phyloP scores from a whole-genome alignment of 768 basidiomycete genomes.

The Terana coerulea region DNA sequence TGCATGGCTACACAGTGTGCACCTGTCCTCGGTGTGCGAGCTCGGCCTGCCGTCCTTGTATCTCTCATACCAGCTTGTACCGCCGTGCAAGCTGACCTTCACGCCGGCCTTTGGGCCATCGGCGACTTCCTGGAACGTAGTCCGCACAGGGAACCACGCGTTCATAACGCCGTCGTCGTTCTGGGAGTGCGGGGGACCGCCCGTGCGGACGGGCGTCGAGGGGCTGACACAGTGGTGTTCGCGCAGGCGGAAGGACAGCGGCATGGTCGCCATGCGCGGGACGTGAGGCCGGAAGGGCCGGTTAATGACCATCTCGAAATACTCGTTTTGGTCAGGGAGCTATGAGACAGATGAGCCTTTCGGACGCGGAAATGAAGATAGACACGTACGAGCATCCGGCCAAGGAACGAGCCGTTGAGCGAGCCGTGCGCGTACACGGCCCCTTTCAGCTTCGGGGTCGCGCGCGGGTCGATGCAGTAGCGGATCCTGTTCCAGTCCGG shows the following conservation, averaged over 20 bases:
- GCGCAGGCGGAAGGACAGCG: conserved; percentile 53
- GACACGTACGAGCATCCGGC: conserved; percentile 53
- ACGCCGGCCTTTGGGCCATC: conserved; percentile 1
- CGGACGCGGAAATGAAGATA: neutral
- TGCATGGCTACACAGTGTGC: conserved; percentile 15
- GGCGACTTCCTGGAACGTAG: neutral
- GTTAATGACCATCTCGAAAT: conserved; percentile 25
- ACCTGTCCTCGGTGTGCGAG: conserved; percentile 40
- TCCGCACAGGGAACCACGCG: conserved; percentile 35
- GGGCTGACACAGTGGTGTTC: conserved; percentile 52
- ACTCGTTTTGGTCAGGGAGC: conserved; percentile 31
- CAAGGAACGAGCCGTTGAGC: conserved; percentile 58
- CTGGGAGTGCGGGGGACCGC: conserved; percentile 6
- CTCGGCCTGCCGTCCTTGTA: conserved; percentile 35
- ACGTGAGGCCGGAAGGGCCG: conserved; percentile 20
- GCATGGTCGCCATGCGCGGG: conserved; percentile 38
- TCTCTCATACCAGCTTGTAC: conserved; percentile 33
- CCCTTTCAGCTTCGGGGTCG: conserved; percentile 25
- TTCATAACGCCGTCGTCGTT: conserved; percentile 36
- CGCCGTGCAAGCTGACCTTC: conserved; percentile 1
- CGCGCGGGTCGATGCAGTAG: conserved; percentile 40
- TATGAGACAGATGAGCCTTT: conserved; percentile 12
- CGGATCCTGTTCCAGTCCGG: conserved; percentile 54
- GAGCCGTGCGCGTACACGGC: conserved; percentile 46
- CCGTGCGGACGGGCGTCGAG: conserved; percentile 27